Evolutionary conservation across 176 grass and related monocot genomes (phyloP).

Genomic region (Poa pratensis): DNA sequence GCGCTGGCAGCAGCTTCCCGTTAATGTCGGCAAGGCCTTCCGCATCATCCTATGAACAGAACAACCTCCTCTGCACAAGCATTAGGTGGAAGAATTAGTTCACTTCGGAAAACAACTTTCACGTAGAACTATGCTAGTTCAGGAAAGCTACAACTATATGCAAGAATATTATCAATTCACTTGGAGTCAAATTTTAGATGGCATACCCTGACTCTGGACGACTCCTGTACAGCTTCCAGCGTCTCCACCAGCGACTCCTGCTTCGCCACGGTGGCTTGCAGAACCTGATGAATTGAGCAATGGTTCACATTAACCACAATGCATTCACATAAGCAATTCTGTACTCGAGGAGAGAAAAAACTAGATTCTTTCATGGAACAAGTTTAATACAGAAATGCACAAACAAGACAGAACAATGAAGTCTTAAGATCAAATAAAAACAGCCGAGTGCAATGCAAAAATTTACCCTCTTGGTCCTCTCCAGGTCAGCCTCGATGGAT

Average conservation of each 20-base stretch:
- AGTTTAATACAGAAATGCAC: background rate
- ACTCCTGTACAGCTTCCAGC: constrained; percentile 72
- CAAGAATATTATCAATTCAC: background rate
- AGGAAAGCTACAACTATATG: background rate
- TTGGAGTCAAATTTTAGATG: background rate
- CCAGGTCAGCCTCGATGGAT: constrained; percentile 83
- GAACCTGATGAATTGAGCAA: constrained; percentile 36
- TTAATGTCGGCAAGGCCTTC: constrained; percentile 15
- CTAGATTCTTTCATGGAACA: background rate
- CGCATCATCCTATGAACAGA: constrained; percentile 61
- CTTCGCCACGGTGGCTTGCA: constrained; percentile 58
- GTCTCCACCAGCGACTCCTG: constrained; percentile 69
- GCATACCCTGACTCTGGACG: constrained; percentile 67
- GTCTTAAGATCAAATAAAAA: background rate
- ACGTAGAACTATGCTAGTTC: background rate
- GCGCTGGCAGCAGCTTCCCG: constrained; percentile 31
- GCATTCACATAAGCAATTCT: background rate
- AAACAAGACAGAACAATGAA: background rate
- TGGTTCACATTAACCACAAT: background rate
- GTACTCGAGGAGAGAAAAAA: background rate
- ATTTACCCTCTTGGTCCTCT: constrained; percentile 75
- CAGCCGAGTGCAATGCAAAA: background rate
- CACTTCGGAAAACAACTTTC: background rate
- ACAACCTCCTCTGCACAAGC: constrained; percentile 68
- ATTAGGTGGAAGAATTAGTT: background rate